Evolutionary conservation across 2,329 filamentous ascomycete species (phyloP).

Genomic region (Cercospora sojina): DNA sequence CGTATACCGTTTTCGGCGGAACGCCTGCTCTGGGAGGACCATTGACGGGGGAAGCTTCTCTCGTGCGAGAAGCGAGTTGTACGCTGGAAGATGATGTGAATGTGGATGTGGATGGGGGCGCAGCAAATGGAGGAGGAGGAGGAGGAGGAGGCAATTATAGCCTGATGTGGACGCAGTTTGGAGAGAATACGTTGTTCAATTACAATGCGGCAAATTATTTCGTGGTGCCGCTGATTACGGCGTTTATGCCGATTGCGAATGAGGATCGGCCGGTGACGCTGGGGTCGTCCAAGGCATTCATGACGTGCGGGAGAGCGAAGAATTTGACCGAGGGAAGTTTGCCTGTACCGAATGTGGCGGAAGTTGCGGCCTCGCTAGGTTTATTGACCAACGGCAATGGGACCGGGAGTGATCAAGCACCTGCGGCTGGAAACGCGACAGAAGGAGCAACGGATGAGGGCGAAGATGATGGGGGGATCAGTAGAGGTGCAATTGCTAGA

Average conservation of each 20-base stretch:
- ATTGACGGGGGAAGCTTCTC: conserved; percentile 13
- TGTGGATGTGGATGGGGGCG: no score
- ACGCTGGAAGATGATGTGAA: background rate
- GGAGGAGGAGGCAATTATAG: conserved; percentile 2
- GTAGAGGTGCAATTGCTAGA: conserved; percentile 13
- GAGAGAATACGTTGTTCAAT: background rate
- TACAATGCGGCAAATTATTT: conserved; percentile 17
- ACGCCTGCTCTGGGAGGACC: conserved; percentile 16
- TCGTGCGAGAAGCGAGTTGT: conserved; percentile 10
- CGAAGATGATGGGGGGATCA: background rate
- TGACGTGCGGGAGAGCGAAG: conserved; percentile 15
- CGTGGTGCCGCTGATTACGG: conserved; percentile 15
- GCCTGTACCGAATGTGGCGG: background rate
- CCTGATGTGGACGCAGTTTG: conserved; percentile 20
- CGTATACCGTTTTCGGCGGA: conserved; percentile 7
- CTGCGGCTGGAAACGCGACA: background rate
- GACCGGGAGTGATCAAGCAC: background rate
- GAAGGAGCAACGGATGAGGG: background rate
- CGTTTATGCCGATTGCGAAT: conserved; percentile 22
- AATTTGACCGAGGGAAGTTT: conserved; percentile 15
- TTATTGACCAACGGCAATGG: background rate
- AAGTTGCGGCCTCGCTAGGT: background rate
- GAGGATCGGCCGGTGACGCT: conserved; percentile 11
- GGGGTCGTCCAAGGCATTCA: conserved; percentile 12
- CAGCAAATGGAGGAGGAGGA: no score